Evolutionary conservation across 139 green algal species (phyloP).

Genomic region (Asterochloris sp.): DNA sequence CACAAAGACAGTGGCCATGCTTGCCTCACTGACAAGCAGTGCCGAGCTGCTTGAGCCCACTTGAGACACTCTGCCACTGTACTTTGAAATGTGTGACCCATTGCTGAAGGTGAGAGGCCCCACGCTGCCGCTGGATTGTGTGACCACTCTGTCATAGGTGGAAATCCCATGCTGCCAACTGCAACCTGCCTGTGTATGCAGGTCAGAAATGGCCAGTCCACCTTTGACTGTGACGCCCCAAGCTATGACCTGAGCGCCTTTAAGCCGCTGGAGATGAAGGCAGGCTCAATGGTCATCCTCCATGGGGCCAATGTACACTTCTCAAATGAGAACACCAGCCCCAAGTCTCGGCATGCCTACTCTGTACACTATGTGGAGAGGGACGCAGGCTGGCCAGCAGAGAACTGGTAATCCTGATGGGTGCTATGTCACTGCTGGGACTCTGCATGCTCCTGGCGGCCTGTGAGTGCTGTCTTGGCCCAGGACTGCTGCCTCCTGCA

Average conservation of each 20-base stretch:
- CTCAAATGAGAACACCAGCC: constrained; percentile 42
- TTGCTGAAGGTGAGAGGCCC: too few relatives aligned
- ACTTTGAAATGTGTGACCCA: too few relatives aligned
- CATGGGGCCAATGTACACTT: constrained; percentile 80
- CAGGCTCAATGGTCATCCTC: constrained; percentile 83
- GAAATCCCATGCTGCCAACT: too few relatives aligned
- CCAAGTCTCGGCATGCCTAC: constrained; percentile 71
- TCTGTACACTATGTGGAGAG: constrained; percentile 80
- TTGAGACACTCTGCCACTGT: too few relatives aligned
- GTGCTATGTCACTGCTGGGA: not conserved
- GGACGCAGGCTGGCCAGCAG: constrained; percentile 41
- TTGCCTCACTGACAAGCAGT: too few relatives aligned
- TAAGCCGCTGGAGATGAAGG: constrained; percentile 67
- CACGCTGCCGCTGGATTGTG: too few relatives aligned
- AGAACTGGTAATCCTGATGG: constrained; percentile 69
- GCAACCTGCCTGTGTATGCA: constrained; percentile 10
- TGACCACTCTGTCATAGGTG: too few relatives aligned
- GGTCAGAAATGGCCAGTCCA: constrained; percentile 23
- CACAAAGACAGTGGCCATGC: too few relatives aligned
- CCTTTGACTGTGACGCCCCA: constrained; percentile 44
- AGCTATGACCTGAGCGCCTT: constrained; percentile 59
- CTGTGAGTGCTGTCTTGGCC: too few relatives aligned
- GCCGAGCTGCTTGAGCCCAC: too few relatives aligned
- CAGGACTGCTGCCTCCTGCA: not conserved
- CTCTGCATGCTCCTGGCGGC: not conserved